Evolutionary conservation across 768 basidiomycete genomes (phyloP), one percentile per base, ranked within the genome.

Genomic region (Kockovaella imperatae): DNA sequence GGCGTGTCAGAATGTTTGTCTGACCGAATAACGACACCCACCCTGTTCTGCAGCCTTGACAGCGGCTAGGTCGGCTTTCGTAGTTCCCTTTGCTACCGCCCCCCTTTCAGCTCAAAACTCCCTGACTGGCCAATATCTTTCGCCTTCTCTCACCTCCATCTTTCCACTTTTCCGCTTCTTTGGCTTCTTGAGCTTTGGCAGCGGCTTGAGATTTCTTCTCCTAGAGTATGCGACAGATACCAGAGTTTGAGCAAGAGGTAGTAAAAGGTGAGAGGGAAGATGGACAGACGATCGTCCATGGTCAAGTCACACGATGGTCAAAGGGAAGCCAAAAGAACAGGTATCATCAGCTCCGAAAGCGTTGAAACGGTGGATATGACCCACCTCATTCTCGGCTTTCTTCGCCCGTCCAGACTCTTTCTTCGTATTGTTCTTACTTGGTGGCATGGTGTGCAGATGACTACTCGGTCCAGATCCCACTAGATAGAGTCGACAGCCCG

Each of bases 321-420:
- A n/a, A n/a, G n/a, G n/a, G n/a, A n/a, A n/a, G n/a, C n/a, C n/a
- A n/a, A n/a, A 32, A 36, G 23, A 23, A 30, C 24, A 6, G 40
- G 38, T 21, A 5, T 40, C n/a, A 30, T 40, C n/a, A 46, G 30
- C 30, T 10, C 28, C 6, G 28, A 20, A 38, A 38, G 18, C 36
- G 36, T 43, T n/a, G 40, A 18, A 7, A 29, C 13, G 25, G 26
- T 2, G 7, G 5, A 4, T 21, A 8, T 5, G 1, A 57, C 64
- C 10, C 35, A 70, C 69, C 60, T 70, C 67, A 42, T 68, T 70
- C 51, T 70, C 69, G 11, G 67, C 67, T 47, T 70, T 95, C 74
- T 87, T 90, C 0, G 89, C 84, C 45, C 85, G 73, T 3, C 90
- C 89, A 35, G 80, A 73, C 71, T 93, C 90, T 70, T 93, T 93